A percentile compares a stretch with the other conserved stretches of the same genome.
phyloP scores from a whole-genome alignment of 805 yeast genomes.

The Candida anglica region DNA sequence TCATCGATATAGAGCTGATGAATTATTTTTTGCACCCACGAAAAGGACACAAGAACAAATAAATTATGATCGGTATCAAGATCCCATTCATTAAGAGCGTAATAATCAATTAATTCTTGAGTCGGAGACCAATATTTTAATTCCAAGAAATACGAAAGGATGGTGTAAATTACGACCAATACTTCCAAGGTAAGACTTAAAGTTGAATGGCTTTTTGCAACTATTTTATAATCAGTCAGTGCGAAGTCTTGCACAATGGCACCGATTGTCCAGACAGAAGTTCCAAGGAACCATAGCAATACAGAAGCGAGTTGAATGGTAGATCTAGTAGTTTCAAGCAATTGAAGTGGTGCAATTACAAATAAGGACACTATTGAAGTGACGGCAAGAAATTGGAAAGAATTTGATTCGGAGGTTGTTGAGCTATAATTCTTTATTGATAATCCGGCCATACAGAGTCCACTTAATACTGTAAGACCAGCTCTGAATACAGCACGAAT shows the following conservation, averaged over 20 bases:
- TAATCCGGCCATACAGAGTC: conserved; percentile 7
- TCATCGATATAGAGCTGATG: conserved; percentile 8
- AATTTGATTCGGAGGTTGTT: not conserved
- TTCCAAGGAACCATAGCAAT: conserved; percentile 35
- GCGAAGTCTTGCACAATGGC: conserved; percentile 15
- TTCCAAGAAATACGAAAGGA: conserved; percentile 12
- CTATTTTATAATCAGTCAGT: conserved; percentile 6
- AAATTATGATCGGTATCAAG: conserved; percentile 8
- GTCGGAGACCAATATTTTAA: conserved; percentile 17
- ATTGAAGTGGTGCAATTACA: conserved; percentile 22
- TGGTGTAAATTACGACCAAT: conserved; percentile 10
- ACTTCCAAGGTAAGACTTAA: conserved; percentile 11
- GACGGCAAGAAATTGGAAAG: not conserved
- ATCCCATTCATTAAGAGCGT: conserved; percentile 8
- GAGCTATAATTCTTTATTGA: not conserved
- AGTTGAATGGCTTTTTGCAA: too few relatives aligned
- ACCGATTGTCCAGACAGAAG: conserved; percentile 1
- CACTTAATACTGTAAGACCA: conserved; percentile 11
- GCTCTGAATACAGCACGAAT: conserved; percentile 13
- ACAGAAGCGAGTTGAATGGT: conserved; percentile 34
- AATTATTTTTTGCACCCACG: conserved; percentile 11
- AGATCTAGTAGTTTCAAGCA: conserved; percentile 39
- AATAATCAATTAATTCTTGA: conserved; percentile 14
- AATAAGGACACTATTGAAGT: not conserved
- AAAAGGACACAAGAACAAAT: conserved; percentile 9